Conservation (phyloP, 164 flowering plant species). For the Magnolia changhungtana region DNA sequence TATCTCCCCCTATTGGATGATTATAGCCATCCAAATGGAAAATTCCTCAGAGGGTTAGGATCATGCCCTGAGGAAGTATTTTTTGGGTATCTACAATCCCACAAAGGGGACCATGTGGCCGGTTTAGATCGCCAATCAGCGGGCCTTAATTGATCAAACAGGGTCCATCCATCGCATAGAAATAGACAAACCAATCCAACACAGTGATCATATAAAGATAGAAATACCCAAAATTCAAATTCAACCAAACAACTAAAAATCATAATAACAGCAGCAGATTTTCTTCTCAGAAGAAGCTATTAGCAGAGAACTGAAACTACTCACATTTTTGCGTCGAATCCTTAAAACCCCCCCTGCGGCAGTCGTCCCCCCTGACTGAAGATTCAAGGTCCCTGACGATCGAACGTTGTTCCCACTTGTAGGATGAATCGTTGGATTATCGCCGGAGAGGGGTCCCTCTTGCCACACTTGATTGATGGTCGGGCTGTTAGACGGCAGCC, state of each 20-base stretch:
- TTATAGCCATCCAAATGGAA: too few species aligned
- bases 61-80: too few species aligned
- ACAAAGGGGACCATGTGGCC: too few species aligned
- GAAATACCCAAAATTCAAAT: neutral
- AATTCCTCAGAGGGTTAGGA: too few species aligned
- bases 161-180: too few species aligned
- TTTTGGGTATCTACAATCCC: too few species aligned
- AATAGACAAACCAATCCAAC: too few species aligned
- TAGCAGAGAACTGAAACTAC: constrained; percentile 5
- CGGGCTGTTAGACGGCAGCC: neutral
- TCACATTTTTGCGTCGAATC: constrained; percentile 36
- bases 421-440: neutral
- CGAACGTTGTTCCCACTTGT: neutral
- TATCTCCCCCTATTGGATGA: too few species aligned
- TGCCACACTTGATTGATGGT: constrained; percentile 7
- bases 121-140: too few species aligned
- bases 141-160: too few species aligned
- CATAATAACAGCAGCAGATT: neutral
- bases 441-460: neutral
- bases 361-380: neutral
- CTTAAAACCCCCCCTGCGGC: constrained; percentile 17
- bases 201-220: neutral
- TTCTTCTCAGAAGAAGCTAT: neutral
- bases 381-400: neutral
- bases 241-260: neutral